phyloP scores from a whole-genome alignment of 2,329 filamentous ascomycete species.

The Clarireedia sp. region DNA sequence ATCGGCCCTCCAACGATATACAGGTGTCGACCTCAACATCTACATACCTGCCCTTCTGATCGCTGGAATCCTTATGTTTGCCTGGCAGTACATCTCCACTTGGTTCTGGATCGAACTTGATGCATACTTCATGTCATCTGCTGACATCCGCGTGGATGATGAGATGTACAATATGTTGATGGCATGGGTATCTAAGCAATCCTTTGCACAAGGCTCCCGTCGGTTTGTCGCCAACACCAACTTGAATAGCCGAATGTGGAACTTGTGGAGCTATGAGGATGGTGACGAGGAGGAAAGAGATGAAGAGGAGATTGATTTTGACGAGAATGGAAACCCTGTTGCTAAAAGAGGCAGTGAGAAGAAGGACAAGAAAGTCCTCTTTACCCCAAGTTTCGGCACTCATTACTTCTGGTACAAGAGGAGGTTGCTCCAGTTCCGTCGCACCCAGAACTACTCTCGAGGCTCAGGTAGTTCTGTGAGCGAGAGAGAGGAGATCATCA shows the following conservation, averaged over 20 bases:
- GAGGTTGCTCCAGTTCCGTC: constrained; percentile 49
- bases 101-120: constrained; percentile 42
- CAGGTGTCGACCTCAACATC: constrained; percentile 53
- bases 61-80: constrained; percentile 40
- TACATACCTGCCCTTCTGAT: constrained; percentile 53
- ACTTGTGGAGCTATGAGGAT: constrained; percentile 35
- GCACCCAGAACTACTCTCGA: constrained; percentile 41
- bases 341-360: constrained; percentile 31
- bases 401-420: constrained; percentile 63
- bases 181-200: constrained; percentile 58
- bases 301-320: constrained; percentile 21
- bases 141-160: constrained; percentile 60
- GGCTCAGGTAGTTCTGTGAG: constrained; percentile 34
- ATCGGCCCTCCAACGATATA: constrained; percentile 44
- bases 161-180: constrained; percentile 68
- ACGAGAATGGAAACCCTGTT: constrained; percentile 21
- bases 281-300: constrained; percentile 41
- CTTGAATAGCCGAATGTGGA: constrained; percentile 45
- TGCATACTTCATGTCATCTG: constrained; percentile 53
- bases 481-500: constrained; percentile 49
- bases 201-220: constrained; percentile 50
- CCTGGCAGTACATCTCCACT: constrained; percentile 44
- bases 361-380: constrained; percentile 36
- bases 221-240: constrained; percentile 59
- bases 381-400: constrained; percentile 59